These are phyloP conservation scores for Musa acuminata DNA, from an alignment of 176 grass and related monocot genomes.

Conservation along the genomic window DNA sequence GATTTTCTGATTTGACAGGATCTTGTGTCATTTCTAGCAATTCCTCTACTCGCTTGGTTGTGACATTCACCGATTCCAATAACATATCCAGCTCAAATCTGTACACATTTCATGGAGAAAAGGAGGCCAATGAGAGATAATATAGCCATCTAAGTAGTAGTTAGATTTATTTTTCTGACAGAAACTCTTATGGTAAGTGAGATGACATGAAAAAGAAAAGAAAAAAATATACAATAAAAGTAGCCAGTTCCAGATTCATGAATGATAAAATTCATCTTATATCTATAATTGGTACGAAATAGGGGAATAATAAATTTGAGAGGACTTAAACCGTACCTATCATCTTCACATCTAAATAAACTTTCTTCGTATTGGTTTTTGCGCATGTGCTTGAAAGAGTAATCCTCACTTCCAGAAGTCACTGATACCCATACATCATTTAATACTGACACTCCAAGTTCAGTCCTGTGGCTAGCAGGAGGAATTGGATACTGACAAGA, in stretches of 20 bases:
- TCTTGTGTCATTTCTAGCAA: slow-evolving; percentile 24
- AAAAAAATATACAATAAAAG: neutral
- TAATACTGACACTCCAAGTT: slow-evolving; percentile 42
- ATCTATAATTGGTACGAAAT: neutral
- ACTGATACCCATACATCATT: slow-evolving; percentile 79
- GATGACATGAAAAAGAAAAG: neutral
- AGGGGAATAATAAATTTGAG: neutral
- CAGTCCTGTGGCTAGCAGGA: slow-evolving; percentile 54
- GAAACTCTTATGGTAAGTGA: neutral
- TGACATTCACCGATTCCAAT: slow-evolving; percentile 26
- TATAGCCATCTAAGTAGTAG: neutral
- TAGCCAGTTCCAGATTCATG: neutral
- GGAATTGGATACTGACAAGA: slow-evolving; percentile 47
- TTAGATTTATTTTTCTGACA: neutral
- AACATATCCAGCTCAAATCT: slow-evolving; percentile 32
- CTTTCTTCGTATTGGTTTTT: slow-evolving; percentile 91
- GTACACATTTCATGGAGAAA: neutral
- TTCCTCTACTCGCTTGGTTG: slow-evolving; percentile 26
- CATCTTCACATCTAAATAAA: slow-evolving; percentile 87
- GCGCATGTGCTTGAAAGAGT: slow-evolving; percentile 85
- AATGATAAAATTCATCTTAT: neutral
- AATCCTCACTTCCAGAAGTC: slow-evolving; percentile 82
- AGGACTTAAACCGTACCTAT: slow-evolving; percentile 27
- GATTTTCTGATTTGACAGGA: slow-evolving; percentile 14
- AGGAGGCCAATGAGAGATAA: neutral